A percentile compares a stretch with the other conserved stretches of the same genome.
These are phyloP conservation scores for Malbranchea cinnamomea DNA, from an alignment of 2,329 filamentous ascomycete species.

Conservation along the genomic window DNA sequence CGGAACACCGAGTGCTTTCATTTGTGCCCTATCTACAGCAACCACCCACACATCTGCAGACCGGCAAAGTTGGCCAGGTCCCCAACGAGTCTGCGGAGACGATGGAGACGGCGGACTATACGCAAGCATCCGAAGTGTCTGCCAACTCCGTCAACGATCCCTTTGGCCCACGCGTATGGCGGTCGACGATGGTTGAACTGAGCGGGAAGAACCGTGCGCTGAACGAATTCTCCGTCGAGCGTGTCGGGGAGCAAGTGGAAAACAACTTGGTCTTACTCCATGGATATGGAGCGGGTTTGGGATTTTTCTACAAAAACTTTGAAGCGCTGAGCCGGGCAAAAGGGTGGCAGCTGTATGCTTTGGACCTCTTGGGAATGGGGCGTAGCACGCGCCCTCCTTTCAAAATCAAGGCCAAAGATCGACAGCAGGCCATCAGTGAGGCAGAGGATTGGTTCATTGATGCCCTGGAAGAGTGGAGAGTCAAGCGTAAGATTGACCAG, in stretches of 20 bases:
- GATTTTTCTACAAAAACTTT: conserved; percentile 98
- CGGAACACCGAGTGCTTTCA: conserved; percentile 77
- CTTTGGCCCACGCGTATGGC: conserved; percentile 72
- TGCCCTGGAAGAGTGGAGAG: conserved; percentile 88
- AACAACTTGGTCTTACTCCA: conserved; percentile 92
- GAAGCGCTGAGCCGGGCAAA: conserved; percentile 64
- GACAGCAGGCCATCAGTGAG: conserved; percentile 65
- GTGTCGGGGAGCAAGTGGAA: conserved; percentile 61
- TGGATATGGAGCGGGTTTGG: conserved; percentile 87
- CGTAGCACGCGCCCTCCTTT: conserved; percentile 74
- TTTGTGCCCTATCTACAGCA: conserved; percentile 67
- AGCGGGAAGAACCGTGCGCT: conserved; percentile 73
- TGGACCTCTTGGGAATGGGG: conserved; percentile 95
- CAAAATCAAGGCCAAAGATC: conserved; percentile 68
- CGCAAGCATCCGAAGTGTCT: conserved; percentile 29
- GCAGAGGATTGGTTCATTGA: conserved; percentile 95
- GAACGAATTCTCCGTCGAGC: conserved; percentile 86
- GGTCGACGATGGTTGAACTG: conserved; percentile 68
- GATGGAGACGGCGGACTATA: conserved; percentile 22
- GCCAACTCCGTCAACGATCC: conserved; percentile 49
- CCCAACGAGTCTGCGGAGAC: conserved; percentile 13
- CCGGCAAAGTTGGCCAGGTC: conserved; percentile 27
- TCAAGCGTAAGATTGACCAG: conserved; percentile 72
- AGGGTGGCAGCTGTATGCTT: conserved; percentile 79
- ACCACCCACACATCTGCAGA: conserved; percentile 54